Conservation (phyloP, 257 asterid genomes). For the Lantana camara region DNA sequence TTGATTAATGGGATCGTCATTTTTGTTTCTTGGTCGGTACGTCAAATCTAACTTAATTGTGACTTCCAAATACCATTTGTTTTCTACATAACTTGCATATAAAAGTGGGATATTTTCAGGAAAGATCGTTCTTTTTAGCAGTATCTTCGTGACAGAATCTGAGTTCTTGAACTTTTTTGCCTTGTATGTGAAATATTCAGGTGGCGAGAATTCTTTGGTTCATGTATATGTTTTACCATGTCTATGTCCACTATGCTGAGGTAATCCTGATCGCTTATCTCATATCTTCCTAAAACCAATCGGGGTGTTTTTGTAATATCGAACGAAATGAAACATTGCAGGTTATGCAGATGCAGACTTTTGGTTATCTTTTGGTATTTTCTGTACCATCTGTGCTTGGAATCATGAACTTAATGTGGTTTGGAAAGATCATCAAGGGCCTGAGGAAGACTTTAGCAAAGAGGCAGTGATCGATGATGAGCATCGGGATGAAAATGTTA, state of each 20-base stretch:
- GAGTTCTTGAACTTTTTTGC: neutral
- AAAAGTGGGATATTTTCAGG: neutral
- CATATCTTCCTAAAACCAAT: neutral
- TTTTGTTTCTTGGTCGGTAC: conserved; percentile 88
- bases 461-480: conserved; percentile 48
- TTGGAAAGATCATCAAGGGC: conserved; percentile 87
- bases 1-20: conserved; percentile 75
- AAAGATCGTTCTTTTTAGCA: neutral
- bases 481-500: neutral
- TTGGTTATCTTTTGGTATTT: conserved; percentile 73
- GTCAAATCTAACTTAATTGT: conserved; percentile 29
- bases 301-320: neutral
- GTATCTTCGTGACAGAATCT: neutral
- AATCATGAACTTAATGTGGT: conserved; percentile 89
- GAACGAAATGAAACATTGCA: conserved; percentile 39
- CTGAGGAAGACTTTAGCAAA: conserved; percentile 71
- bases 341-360: conserved; percentile 80
- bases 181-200: conserved; percentile 45
- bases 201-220: conserved; percentile 92
- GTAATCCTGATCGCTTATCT: conserved; percentile 36
- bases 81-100: neutral
- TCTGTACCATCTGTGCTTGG: conserved; percentile 68
- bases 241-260: conserved; percentile 71
- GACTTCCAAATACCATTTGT: neutral
- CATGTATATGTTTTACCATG: conserved; percentile 80